These are phyloP conservation scores for Leccinum boreale DNA, from an alignment of 768 basidiomycete species.

Conservation along the genomic window DNA sequence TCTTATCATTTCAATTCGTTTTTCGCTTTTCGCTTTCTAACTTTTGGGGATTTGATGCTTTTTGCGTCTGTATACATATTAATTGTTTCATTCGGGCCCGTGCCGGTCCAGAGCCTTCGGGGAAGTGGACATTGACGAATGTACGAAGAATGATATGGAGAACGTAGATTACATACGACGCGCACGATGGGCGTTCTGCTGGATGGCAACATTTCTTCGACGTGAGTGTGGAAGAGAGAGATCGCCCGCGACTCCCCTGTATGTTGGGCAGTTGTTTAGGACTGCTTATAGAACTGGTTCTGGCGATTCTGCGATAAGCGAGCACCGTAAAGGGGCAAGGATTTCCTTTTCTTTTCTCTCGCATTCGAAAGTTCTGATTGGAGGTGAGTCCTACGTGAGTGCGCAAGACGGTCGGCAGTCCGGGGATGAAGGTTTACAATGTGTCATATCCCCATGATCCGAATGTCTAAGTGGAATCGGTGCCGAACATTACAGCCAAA, in stretches of 20 bases:
- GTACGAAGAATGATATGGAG: neutral
- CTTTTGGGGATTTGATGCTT: neutral
- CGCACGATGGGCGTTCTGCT: neutral
- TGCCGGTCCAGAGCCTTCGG: neutral
- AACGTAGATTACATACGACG: neutral
- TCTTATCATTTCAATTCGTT: slow-evolving; percentile 6
- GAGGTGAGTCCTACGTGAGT: no score
- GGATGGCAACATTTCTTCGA: neutral
- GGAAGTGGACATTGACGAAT: neutral
- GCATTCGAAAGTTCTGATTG: no score
- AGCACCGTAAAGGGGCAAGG: no score
- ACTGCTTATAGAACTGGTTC: no score
- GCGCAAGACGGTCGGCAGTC: no score
- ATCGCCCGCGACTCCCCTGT: no score
- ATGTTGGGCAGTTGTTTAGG: no score
- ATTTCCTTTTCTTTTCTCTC: no score
- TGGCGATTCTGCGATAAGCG: no score
- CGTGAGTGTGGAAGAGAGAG: neutral
- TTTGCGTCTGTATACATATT: neutral
- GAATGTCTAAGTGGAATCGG: neutral
- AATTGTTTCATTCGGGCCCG: neutral
- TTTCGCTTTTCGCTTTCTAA: neutral
- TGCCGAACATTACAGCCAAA: neutral
- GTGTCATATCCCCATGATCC: no score
- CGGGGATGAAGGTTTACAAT: no score